Base-by-base conservation (phyloP, 2,329 filamentous ascomycete genomes). In the Colletotrichum destructivum region DNA sequence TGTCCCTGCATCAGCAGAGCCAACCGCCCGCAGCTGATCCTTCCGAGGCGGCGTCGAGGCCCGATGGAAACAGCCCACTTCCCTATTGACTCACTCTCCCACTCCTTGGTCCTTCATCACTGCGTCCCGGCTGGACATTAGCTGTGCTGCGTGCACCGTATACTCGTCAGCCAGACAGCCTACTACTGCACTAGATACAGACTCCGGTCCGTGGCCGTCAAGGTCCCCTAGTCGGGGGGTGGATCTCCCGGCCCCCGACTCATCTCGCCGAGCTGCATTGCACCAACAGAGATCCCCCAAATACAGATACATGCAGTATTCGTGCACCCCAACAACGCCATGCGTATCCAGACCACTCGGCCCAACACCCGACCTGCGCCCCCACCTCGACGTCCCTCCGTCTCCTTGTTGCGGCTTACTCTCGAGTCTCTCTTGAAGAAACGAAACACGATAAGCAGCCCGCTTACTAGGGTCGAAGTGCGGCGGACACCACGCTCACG, bases 61-160 rank as follows among this genome's bases (percentile, higher is more conserved):
- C 31, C 60, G 60, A 60, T 21, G 35, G 40, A 64, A 52, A 68
- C 31, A 16, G 18, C 42, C 21, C 35, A 13, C 26, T 52, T n/a
- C n/a, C n/a, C 68, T 55, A 66, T 57, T 57, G 56, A 46, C 42
- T 18, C 23, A 46, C 42, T 18, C 23, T 9, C 49, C 26, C 23
- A 11, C n/a, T 47, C 23, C 35, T 35, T 35, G 8, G 8, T 35
- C 31, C 31, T 31, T 46, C 38, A 18, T 46, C 18, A 15, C 23
- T 35, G 31, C 8, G 31, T 35, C 8, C 8, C 31, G 31, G 31
- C 31, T 35, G 31, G 31, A 35, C 57, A 47, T 35, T 40, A 40
- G 11, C 68, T 67, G 57, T 71, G 63, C 68, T 56, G 40, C 49
- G 52, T 71, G 59, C 63, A 62, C n/a, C 66, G 31, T 23, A 6